Base-by-base conservation (phyloP, 139 green algal genomes). In the Parachlorella kessleri region DNA sequence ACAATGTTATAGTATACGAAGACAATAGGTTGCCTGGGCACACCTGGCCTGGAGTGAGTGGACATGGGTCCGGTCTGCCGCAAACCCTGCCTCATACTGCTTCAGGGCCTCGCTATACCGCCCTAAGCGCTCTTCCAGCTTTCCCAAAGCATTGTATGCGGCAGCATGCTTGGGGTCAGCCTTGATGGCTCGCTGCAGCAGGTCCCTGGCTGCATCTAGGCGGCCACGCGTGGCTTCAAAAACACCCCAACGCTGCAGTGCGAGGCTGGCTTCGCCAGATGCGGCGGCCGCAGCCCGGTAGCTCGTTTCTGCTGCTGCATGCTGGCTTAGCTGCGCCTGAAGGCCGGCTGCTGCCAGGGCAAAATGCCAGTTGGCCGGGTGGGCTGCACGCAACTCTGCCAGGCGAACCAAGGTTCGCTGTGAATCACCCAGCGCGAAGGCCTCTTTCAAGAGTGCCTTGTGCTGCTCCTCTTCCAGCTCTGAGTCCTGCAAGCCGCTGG, bases 11-110 rank as follows among this genome's bases (percentile, higher is more conserved):
- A n/a, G n/a, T n/a, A n/a, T n/a, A n/a, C n/a, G n/a, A n/a, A n/a
- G n/a, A n/a, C n/a, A n/a, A n/a, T n/a, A n/a, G n/a, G n/a, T n/a
- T n/a, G n/a, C n/a, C n/a, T n/a, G n/a, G n/a, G n/a, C n/a, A n/a
- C n/a, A n/a, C n/a, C n/a, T 88, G 3, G 84, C 77, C 84, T 94
- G 89, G n/a, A 76, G 40, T 1, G 40, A 80, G 6, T 18, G 64
- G 10, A 77, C 67, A 23, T 77, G 78, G 42, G 23, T 48, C 6
- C 53, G 54, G 35, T 83, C 66, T 0, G 33, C 40, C 14, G 39
- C 38, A 3, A 80, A 23, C 2, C 53, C 53, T 36, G 78, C 64
- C 0, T n/a, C 24, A 41, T 53, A 81, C 32, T 73, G 72, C 54
- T 21, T 30, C 1, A 55, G 69, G n/a, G 73, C 75, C 32, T 41